Base-by-base conservation (phyloP, 2,329 filamentous ascomycete species). In the Sclerotinia spermophila region DNA sequence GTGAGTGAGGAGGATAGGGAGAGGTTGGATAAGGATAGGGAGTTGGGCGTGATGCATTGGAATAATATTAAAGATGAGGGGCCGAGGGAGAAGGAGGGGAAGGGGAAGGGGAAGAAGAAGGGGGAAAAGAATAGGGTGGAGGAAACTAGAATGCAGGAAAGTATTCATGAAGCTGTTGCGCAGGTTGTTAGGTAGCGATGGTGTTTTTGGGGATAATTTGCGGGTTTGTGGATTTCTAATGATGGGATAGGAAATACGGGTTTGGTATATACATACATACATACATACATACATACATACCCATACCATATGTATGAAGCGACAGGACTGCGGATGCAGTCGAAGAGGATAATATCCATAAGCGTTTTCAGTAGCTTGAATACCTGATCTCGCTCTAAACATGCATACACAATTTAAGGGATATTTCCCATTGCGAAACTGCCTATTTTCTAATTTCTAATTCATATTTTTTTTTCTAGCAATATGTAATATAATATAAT, bases 21-120 rank as follows among this genome's bases (percentile, higher is more conserved):
- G 72, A 82, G 82, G 66, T 80, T 90, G 44, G 81, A 82, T 27
- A 79, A 78, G 13, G 88, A 90, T 74, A 82, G 82, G 72, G 86
- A 87, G 74, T 74, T 82, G 70, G 87, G 87, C 2, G 83, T 90
- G 30, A 82, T 81, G 60, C 88, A 90, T 76, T 89, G 84, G 77
- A 87, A 87, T 75, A 87, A 87, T 68, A 80, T 86, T 73, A 83
- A 83, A 70, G 85, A 83, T 75, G 85, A 85, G 78, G 81, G 82
- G 71, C 84, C 84, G 2, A 83, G 84, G 74, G 79, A 81, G 68
- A 80, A 82, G 72, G 79, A 80, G 73, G 77, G 27, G 19, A 72
- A 75, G 24, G 21, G 24, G 59, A 73, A 62, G 71, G 73, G 33
- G 66, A 72, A 30, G 68, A 53, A 30, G 7, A 66, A 55, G 8